These are phyloP conservation scores for Warburgia ugandensis DNA, from an alignment of 164 flowering plant genomes.

Conservation along the genomic window DNA sequence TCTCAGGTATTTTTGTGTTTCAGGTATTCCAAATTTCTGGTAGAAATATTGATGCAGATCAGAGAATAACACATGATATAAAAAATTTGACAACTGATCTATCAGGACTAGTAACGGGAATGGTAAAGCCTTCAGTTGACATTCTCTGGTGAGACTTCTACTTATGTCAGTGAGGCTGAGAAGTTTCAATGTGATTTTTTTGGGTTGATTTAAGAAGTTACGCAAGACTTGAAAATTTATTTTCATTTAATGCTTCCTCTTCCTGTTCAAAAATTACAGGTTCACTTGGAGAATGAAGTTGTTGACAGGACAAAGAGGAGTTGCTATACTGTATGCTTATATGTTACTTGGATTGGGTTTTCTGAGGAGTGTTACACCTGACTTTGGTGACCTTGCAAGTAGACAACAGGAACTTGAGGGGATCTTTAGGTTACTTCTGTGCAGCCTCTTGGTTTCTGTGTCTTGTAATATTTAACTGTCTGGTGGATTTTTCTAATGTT, in stretches of 20 bases:
- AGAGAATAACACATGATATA: conserved; percentile 86
- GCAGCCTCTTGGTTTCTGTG: conserved; percentile 11
- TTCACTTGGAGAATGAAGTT: conserved; percentile 99
- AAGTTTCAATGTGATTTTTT: too few species aligned
- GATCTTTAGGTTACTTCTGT: conserved; percentile 63
- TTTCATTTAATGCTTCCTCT: background rate
- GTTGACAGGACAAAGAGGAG: conserved; percentile 84
- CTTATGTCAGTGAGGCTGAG: background rate
- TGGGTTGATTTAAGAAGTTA: too few species aligned
- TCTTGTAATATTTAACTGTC: background rate
- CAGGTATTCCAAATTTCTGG: conserved; percentile 86
- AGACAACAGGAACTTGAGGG: conserved; percentile 93
- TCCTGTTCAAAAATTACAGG: conserved; percentile 33
- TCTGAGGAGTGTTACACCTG: conserved; percentile 82
- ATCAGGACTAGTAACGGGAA: conserved; percentile 91
- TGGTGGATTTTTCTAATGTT: background rate
- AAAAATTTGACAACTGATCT: conserved; percentile 83
- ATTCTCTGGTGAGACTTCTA: conserved; percentile 69
- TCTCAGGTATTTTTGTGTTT: conserved; percentile 14
- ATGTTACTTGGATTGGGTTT: conserved; percentile 96
- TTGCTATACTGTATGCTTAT: conserved; percentile 81
- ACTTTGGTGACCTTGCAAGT: conserved; percentile 86
- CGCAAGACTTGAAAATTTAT: too few species aligned
- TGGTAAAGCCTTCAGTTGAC: conserved; percentile 97
- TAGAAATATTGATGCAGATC: conserved; percentile 85